Evolutionary conservation across 169 alveolate genomes (phyloP).

Genomic region (Sarcocystis neurona): DNA sequence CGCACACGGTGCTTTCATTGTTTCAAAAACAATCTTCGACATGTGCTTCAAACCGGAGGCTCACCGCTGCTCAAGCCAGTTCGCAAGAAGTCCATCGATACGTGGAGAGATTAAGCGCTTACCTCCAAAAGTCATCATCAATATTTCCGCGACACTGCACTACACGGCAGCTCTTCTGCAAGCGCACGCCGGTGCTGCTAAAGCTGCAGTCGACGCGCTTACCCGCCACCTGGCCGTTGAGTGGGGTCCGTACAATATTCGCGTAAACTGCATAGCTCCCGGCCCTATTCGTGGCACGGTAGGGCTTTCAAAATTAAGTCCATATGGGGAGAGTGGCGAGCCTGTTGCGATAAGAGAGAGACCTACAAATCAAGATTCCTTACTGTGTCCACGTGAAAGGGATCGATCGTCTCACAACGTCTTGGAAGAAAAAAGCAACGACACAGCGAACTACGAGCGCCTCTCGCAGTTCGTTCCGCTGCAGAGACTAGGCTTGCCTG

Average conservation of each 20-base stretch:
- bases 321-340: neutral
- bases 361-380: no score
- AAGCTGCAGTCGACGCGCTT: conserved; percentile 84
- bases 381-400: no score
- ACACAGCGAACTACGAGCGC: neutral
- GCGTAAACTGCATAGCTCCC: conserved; percentile 86
- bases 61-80: neutral
- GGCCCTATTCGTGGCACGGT: conserved; percentile 86
- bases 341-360: neutral
- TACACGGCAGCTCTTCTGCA: conserved; percentile 53
- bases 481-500: conserved; percentile 37
- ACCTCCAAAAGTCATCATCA: conserved; percentile 74
- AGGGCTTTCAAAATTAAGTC: conserved; percentile 65
- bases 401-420: no score
- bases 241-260: conserved; percentile 83
- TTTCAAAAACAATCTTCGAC: conserved; percentile 75
- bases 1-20: conserved; percentile 81
- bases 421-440: neutral
- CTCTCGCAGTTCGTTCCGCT: conserved; percentile 34
- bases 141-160: conserved; percentile 69
- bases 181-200: conserved; percentile 86
- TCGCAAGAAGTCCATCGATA: neutral
- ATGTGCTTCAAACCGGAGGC: conserved; percentile 36
- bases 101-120: neutral
- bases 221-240: conserved; percentile 86